Conservation (phyloP, 1,284 basidiomycete species). For the Exobasidium rhododendri region DNA sequence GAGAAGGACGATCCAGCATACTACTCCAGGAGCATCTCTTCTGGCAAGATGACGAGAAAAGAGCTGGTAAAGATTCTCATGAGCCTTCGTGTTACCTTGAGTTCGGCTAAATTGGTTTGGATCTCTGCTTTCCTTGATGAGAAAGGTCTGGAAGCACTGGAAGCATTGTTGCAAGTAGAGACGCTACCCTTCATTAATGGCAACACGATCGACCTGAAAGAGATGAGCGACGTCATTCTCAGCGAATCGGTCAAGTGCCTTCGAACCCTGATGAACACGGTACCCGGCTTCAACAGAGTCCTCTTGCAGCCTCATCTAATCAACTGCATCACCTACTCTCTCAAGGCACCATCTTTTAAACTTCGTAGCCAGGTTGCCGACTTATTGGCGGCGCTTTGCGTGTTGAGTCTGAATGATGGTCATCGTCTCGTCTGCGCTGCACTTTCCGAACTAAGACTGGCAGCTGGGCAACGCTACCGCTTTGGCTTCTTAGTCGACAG, state of each 20-base stretch:
- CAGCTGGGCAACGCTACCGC: conserved; percentile 71
- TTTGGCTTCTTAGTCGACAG: conserved; percentile 73
- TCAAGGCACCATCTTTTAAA: conserved; percentile 66
- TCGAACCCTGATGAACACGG: conserved; percentile 76
- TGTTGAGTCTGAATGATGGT: conserved; percentile 70
- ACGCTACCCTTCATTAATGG: conserved; percentile 20
- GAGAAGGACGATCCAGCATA: conserved; percentile 13
- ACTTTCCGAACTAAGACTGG: conserved; percentile 72
- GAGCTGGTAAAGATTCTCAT: conserved; percentile 69
- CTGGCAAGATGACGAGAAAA: conserved; percentile 29
- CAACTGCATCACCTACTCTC: conserved; percentile 69
- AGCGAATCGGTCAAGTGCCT: conserved; percentile 67
- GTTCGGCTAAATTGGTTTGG: conserved; percentile 75
- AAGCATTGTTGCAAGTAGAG: conserved; percentile 31
- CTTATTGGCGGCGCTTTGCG: conserved; percentile 76
- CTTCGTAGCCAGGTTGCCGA: conserved; percentile 71
- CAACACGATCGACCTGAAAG: conserved; percentile 31
- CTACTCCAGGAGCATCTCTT: conserved; percentile 25
- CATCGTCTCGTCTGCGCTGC: conserved; percentile 72
- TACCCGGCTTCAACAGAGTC: conserved; percentile 68
- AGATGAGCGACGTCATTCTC: conserved; percentile 39
- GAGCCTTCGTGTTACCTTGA: conserved; percentile 77
- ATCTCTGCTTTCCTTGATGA: conserved; percentile 69
- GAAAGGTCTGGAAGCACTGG: conserved; percentile 65
- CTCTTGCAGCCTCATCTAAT: conserved; percentile 67